phyloP scores from a whole-genome alignment of 495 filamentous ascomycete species.

The Hyphodiscus hymeniophilus region DNA sequence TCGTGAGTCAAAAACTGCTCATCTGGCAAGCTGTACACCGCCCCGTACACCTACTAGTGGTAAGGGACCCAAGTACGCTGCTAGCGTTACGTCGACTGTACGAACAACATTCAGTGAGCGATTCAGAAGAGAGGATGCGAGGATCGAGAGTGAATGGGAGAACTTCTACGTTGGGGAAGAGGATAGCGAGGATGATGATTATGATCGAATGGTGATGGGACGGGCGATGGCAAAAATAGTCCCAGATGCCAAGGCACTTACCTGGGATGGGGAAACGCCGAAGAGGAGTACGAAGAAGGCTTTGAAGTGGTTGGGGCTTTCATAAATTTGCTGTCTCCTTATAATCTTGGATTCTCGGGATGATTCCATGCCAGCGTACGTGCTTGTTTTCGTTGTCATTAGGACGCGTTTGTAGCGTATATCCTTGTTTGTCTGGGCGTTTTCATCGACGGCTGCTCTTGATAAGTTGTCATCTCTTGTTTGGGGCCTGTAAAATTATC shows the following conservation, averaged over 20 bases:
- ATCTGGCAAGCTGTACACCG: conserved; percentile 1
- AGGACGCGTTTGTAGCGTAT: too few species aligned
- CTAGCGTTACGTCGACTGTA: neutral
- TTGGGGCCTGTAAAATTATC: too few species aligned
- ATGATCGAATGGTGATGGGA: conserved; percentile 19
- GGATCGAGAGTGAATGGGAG: conserved; percentile 14
- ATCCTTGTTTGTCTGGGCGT: too few species aligned
- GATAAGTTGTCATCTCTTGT: too few species aligned
- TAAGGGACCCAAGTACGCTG: neutral
- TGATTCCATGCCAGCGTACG: neutral
- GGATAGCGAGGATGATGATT: conserved; percentile 23
- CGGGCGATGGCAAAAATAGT: conserved; percentile 5
- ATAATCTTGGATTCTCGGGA: neutral
- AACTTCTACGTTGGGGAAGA: conserved; percentile 21
- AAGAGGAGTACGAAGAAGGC: conserved; percentile 24
- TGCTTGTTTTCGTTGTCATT: too few species aligned
- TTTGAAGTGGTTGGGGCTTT: conserved; percentile 24
- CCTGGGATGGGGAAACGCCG: neutral
- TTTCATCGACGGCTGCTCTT: too few species aligned
- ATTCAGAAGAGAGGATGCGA: neutral
- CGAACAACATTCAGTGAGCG: conserved; percentile 6
- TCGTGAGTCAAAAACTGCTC: conserved; percentile 3
- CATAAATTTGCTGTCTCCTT: conserved; percentile 7
- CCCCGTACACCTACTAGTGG: neutral
- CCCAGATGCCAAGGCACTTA: conserved; percentile 5